Conservation (phyloP, 75 land plant species). For the Isoetes taiwanensis region DNA sequence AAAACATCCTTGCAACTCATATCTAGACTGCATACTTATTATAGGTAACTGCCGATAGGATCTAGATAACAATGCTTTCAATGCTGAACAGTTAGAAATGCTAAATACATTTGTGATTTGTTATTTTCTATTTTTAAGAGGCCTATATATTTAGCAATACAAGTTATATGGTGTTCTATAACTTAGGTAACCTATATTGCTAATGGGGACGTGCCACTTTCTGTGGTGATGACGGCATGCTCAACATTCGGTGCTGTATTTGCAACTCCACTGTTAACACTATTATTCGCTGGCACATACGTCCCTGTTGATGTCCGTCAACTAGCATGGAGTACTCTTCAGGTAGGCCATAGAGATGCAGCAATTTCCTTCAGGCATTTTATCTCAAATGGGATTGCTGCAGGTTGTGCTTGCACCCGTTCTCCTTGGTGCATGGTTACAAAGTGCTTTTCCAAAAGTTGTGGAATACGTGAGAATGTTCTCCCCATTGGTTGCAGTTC, state of each 20-base stretch:
- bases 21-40: no score
- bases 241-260: conserved; percentile 68
- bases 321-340: conserved; percentile 56
- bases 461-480: conserved; percentile 39
- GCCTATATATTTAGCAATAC: neutral
- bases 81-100: neutral
- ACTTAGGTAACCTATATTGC: conserved; percentile 65
- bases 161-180: neutral
- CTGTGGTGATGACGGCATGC: conserved; percentile 71
- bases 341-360: conserved; percentile 16
- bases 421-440: conserved; percentile 61
- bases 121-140: neutral
- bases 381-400: neutral
- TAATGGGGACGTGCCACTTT: conserved; percentile 71
- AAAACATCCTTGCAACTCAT: no score
- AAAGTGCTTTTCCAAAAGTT: conserved; percentile 40
- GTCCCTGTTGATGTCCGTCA: conserved; percentile 54
- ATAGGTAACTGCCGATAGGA: neutral
- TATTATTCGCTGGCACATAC: conserved; percentile 54
- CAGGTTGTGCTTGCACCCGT: conserved; percentile 79
- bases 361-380: neutral
- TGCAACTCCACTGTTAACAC: conserved; percentile 60
- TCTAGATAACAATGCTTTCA: neutral
- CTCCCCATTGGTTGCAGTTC: conserved; percentile 66
- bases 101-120: neutral